Base-by-base conservation (phyloP, 768 basidiomycete genomes). In the Ephemerocybe angulata region DNA sequence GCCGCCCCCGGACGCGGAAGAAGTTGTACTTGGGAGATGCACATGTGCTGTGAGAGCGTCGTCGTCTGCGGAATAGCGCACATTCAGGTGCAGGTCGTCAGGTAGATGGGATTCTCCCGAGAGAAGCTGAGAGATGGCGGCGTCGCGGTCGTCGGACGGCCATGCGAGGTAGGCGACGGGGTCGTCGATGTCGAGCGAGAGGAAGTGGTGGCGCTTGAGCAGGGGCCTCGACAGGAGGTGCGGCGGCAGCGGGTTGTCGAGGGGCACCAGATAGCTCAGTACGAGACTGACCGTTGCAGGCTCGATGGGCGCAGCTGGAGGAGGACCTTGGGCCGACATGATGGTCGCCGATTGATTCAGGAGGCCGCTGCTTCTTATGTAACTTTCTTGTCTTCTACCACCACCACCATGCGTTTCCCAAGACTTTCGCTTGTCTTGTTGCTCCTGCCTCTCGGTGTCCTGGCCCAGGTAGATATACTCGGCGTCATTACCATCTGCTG, bases 201-300 rank as follows among this genome's bases (percentile, higher is more conserved):
- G 81, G 67, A 87, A 85, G 62, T 74, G 79, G 64, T 88, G 87
- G 33, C 88, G 76, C 65, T 87, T 83, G 3, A 74, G 72, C 29
- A 88, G 79, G 19, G 81, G 71, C 4, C 66, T 67, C 1, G 87
- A 88, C 54, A 90, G 60, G 44, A 89, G 75, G 65, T 86, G 78
- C 0, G 75, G 70, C 1, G 88, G 87, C 35, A 90, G 66, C 1
- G 76, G 74, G n/a, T 67, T 68, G 17, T 67, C 61, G 43, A 83
- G 73, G 3, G 82, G 79, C 30, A 73, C 71, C 56, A 89, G 81
- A 65, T 84, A 82, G 59, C 81, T 75, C 28, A 88, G 79, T 38
- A 84, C 61, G 58, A 78, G 65, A 42, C 75, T 64, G 53, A 86
- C 67, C 7, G 74, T 61, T 48, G 76, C 70, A 5, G 70, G 63